phyloP scores from a whole-genome alignment of 805 yeast species.

The Barnettozyma sp. region DNA sequence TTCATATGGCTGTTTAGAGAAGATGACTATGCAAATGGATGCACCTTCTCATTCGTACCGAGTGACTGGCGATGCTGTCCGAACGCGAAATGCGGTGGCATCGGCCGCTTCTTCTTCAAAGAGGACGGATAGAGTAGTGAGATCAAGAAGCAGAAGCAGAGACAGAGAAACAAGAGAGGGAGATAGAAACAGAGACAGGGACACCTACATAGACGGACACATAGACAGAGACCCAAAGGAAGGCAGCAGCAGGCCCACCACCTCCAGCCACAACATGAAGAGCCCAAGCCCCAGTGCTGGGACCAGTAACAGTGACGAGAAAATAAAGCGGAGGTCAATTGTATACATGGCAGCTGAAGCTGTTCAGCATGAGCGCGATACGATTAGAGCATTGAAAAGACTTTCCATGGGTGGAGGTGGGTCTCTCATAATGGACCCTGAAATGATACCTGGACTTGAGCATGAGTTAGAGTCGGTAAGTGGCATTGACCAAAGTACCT shows the following conservation, averaged over 20 bases:
- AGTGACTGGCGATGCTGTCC: background rate
- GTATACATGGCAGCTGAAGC: slow-evolving; percentile 64
- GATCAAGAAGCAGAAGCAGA: no score
- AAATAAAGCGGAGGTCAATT: slow-evolving; percentile 32
- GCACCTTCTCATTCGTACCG: background rate
- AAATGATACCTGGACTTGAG: slow-evolving; percentile 44
- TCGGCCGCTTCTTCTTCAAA: background rate
- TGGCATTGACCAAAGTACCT: slow-evolving; percentile 4
- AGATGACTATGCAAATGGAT: background rate
- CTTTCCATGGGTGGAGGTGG: slow-evolving; percentile 59
- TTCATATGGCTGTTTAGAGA: slow-evolving; percentile 1
- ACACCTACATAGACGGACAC: no score
- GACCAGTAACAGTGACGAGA: background rate
- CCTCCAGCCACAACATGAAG: no score
- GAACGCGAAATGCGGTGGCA: background rate
- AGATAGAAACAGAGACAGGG: no score
- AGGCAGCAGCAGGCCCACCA: no score
- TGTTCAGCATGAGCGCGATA: slow-evolving; percentile 65
- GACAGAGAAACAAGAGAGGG: no score
- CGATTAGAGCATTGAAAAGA: slow-evolving; percentile 67
- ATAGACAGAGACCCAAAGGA: no score
- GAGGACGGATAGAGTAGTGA: no score
- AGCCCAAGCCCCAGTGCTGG: no score
- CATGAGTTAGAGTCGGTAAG: slow-evolving; percentile 24
- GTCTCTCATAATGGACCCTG: slow-evolving; percentile 57